Evolutionary conservation across 1,139 yeast genomes (phyloP), one percentile per base, ranked within the genome.

Genomic region (Nakaseomyces bracarensis): DNA sequence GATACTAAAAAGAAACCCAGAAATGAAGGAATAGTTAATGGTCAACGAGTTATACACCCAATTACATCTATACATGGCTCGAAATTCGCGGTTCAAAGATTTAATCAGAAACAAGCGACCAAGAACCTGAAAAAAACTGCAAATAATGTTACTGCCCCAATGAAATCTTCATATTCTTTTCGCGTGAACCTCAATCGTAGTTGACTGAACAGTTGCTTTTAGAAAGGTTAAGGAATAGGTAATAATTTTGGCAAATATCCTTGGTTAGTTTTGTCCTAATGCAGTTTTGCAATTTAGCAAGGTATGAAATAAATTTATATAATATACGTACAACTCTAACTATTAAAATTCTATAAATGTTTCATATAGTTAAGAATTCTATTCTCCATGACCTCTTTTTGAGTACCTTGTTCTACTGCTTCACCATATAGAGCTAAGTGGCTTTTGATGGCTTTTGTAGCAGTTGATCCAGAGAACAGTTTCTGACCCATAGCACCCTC

Each of bases 381-480:
- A 4, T 48, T 29, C n/a, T 49, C 44, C 45, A 59, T 48, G 5
- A 43, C 36, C 8, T 41, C 39, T 13, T 42, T 43, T 6, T 48
- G 43, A 18, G 43, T 37, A 3, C 47, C 48, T 18, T 48, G 46
- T 34, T 70, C 68, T 4, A 55, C 44, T 9, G 74, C 68, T 20
- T 77, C 81, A 3, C 87, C 85, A 53, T 77, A 81, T 0, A 62
- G 64, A 49, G 75, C 75, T 54, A 80, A 70, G 3, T 69, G 51
- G 19, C 63, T 65, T 49, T 74, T 75, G 7, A 79, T 55, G 21
- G 58, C 56, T 15, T 66, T 64, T 3, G 68, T 59, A 37, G 77
- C 81, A 4, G 57, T 54, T 20, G 70, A 73, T 21, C 70, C 70
- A 13, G 56, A 55, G 1, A 79, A 45, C 1, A 74, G 51, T 9